Evolutionary conservation across 345 rosid species (phyloP).

Genomic region (Brassica incana): DNA sequence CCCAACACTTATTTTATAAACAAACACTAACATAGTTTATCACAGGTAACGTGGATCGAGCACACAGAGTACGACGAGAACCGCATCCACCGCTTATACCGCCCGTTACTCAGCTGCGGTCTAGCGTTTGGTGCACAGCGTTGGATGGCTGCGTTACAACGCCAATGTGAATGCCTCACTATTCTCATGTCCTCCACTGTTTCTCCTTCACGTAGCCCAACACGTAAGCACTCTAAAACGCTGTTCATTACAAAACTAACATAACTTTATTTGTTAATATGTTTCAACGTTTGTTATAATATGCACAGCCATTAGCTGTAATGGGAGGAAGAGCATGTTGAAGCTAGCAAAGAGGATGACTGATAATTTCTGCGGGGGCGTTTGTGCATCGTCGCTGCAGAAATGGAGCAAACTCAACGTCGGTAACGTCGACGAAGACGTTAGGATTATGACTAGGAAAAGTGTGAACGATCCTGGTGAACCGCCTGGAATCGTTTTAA

Average conservation of each 20-base stretch:
- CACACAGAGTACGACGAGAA: constrained; percentile 85
- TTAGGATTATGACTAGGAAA: constrained; percentile 86
- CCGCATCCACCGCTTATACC: constrained; percentile 68
- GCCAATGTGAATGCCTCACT: constrained; percentile 91
- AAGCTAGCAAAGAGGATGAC: constrained; percentile 94
- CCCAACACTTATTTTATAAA: background rate
- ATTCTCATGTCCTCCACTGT: constrained; percentile 79
- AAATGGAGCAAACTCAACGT: constrained; percentile 82
- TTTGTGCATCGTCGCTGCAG: constrained; percentile 83
- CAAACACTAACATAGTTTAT: background rate
- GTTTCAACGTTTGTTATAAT: background rate
- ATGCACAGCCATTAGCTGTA: constrained; percentile 36
- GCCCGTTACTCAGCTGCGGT: constrained; percentile 63
- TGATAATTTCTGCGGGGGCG: constrained; percentile 90
- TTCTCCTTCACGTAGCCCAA: constrained; percentile 44
- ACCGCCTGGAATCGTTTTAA: constrained; percentile 85
- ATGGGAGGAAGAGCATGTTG: constrained; percentile 89
- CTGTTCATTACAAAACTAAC: background rate
- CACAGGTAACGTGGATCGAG: constrained; percentile 98
- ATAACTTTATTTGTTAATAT: background rate
- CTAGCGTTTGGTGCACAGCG: constrained; percentile 91
- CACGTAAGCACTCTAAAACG: constrained; percentile 39
- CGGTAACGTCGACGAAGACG: constrained; percentile 74
- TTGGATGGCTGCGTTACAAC: constrained; percentile 92
- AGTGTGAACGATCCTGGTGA: constrained; percentile 90